Evolutionary conservation across 306 rosid genomes (phyloP).

Genomic region (Gillenia trifoliata): DNA sequence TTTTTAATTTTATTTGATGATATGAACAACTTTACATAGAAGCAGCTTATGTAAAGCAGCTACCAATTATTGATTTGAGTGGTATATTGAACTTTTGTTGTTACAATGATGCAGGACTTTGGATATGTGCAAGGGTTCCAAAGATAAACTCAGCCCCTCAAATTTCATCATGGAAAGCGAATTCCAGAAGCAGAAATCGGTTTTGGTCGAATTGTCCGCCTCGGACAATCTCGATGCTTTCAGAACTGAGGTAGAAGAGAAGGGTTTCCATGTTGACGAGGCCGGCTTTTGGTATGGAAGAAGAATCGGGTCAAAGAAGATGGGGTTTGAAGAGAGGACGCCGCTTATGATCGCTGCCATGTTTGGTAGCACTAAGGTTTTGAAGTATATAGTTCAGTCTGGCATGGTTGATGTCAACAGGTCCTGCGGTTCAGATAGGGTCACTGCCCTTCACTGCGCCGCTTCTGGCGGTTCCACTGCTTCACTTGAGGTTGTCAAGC

Average conservation of each 20-base stretch:
- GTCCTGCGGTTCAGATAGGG: slow-evolving; percentile 69
- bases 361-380: slow-evolving; percentile 69
- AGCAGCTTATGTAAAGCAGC: neutral
- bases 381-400: slow-evolving; percentile 55
- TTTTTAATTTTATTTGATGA: neutral
- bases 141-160: slow-evolving; percentile 44
- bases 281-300: slow-evolving; percentile 89
- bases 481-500: slow-evolving; percentile 63
- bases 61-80: neutral
- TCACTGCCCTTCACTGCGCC: slow-evolving; percentile 94
- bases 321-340: slow-evolving; percentile 85
- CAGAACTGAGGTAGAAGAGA: slow-evolving; percentile 60
- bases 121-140: slow-evolving; percentile 69
- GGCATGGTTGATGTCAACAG: slow-evolving; percentile 67
- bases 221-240: slow-evolving; percentile 68
- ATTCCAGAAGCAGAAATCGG: slow-evolving; percentile 50
- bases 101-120: slow-evolving; percentile 51
- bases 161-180: slow-evolving; percentile 54
- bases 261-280: slow-evolving; percentile 55
- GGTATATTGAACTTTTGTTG: slow-evolving; percentile 23
- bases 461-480: slow-evolving; percentile 69
- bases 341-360: slow-evolving; percentile 92
- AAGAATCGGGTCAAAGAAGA: slow-evolving; percentile 80
- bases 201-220: slow-evolving; percentile 82
- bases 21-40: neutral